phyloP scores from a whole-genome alignment of 1,284 basidiomycete species.

The Tilletia setariae region DNA sequence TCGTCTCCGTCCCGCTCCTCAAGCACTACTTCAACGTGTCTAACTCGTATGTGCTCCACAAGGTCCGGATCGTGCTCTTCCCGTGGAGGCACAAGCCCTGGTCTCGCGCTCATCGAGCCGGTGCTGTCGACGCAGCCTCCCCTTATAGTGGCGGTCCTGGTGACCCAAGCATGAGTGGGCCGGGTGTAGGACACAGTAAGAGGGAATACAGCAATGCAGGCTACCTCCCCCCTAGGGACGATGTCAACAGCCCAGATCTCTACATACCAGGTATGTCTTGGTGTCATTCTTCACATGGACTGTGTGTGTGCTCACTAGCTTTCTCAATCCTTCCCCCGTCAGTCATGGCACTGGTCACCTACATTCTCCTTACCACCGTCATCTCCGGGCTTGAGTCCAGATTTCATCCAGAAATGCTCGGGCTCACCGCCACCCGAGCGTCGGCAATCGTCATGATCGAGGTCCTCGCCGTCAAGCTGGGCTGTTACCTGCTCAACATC shows the following conservation, averaged over 20 bases:
- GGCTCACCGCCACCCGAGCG: conserved; percentile 78
- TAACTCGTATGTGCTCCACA: conserved; percentile 89
- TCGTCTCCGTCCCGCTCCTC: conserved; percentile 57
- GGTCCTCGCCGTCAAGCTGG: conserved; percentile 80
- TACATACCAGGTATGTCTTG: conserved; percentile 83
- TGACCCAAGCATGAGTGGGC: conserved; percentile 14
- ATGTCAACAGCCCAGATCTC: conserved; percentile 91
- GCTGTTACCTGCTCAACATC: conserved; percentile 85
- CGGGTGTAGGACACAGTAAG: conserved; percentile 24
- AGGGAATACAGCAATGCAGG: conserved; percentile 26
- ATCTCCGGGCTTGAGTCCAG: conserved; percentile 76
- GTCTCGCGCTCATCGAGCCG: conserved; percentile 45
- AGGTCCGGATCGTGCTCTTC: conserved; percentile 84
- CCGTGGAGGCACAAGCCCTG: conserved; percentile 76
- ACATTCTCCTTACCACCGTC: conserved; percentile 78
- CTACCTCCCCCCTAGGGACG: conserved; percentile 83
- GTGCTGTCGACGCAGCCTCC: background rate
- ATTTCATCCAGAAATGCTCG: conserved; percentile 87
- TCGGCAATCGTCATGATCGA: conserved; percentile 60
- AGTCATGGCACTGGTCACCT: conserved; percentile 96
- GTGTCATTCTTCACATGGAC: no score
- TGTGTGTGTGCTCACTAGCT: no score
- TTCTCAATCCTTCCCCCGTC: no score
- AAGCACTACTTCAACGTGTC: conserved; percentile 97
- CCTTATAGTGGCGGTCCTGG: conserved; percentile 23